Base-by-base conservation (phyloP, 2,329 filamentous ascomycete genomes). In the Periconia sp. region DNA sequence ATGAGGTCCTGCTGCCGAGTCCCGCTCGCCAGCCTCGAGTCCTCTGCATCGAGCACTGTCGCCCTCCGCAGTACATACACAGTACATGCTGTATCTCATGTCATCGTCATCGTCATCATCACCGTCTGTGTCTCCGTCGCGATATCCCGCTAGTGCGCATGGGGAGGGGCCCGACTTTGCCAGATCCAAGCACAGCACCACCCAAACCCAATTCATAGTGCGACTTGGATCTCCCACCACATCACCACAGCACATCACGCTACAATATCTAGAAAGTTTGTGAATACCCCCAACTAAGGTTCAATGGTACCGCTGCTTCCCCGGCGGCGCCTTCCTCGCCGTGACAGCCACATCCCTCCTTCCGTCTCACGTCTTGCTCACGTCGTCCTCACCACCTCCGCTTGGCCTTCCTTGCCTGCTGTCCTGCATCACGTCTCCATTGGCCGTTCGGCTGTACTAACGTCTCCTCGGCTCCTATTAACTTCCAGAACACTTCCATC, bases 161-260 rank as follows among this genome's bases (percentile, higher is more conserved):
- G n/a, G n/a, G n/a, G n/a, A n/a, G n/a, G n/a, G n/a, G n/a, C n/a
- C n/a, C n/a, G n/a, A n/a, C n/a, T n/a, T n/a, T n/a, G n/a, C n/a
- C n/a, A n/a, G n/a, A n/a, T n/a, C n/a, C n/a, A n/a, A n/a, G n/a
- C n/a, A 47, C 42, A 40, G 5, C 7, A 15, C 25, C 25, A 30
- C 5, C 25, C 18, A 22, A 34, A 32, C 32, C 25, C 31, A 29
- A 17, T 30, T 12, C 15, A 28, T 42, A 42, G 30, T n/a, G 38
- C 29, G 26, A 22, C 36, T 16, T 24, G 12, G 17, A 39, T 17
- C 16, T 23, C 16, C 17, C 44, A 24, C 34, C 50, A 39, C 48
- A 37, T 40, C 39, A 44, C 43, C 40, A 40, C 40, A 46, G 51
- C 47, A 50, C 48, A 49, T 47, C 43, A 46, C 31, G 44, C 43